A percentile compares a stretch with the other conserved stretches of the same genome.
Conservation (phyloP, 257 asterid species). For the Solanum pennellii region DNA sequence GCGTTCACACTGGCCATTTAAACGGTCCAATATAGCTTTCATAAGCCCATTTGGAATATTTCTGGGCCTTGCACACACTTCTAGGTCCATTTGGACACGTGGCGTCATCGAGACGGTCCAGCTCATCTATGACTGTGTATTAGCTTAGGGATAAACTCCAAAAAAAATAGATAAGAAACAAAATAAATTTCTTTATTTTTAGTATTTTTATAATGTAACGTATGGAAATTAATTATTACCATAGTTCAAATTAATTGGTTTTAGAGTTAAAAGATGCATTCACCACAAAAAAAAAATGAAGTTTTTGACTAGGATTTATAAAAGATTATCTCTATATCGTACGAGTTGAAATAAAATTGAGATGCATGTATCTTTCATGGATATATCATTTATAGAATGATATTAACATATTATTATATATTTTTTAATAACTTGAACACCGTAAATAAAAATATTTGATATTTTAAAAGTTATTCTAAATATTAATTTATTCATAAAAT, state of each 20-base stretch:
- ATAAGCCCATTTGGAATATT: neutral
- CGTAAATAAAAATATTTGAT: too few relatives aligned
- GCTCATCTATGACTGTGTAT: neutral
- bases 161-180: conserved; percentile 23
- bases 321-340: rapidly evolving
- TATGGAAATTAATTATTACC: neutral
- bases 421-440: too few relatives aligned
- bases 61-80: conserved; percentile 7
- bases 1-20: conserved; percentile 2
- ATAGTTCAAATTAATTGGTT: neutral
- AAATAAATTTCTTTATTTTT: too few relatives aligned
- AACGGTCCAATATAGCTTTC: neutral
- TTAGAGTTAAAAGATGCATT: neutral
- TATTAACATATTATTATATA: neutral
- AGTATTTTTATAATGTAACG: neutral
- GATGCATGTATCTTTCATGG: rapidly evolving
- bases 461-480: too few relatives aligned
- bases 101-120: conserved; percentile 5
- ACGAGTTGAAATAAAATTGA: too few relatives aligned
- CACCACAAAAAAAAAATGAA: neutral
- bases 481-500: neutral
- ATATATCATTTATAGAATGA: neutral
- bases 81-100: conserved; percentile 9
- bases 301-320: too few relatives aligned
- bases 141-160: conserved; percentile 26